These are phyloP conservation scores for Puccinia coronata DNA, from an alignment of 1,284 basidiomycete genomes.

Conservation along the genomic window DNA sequence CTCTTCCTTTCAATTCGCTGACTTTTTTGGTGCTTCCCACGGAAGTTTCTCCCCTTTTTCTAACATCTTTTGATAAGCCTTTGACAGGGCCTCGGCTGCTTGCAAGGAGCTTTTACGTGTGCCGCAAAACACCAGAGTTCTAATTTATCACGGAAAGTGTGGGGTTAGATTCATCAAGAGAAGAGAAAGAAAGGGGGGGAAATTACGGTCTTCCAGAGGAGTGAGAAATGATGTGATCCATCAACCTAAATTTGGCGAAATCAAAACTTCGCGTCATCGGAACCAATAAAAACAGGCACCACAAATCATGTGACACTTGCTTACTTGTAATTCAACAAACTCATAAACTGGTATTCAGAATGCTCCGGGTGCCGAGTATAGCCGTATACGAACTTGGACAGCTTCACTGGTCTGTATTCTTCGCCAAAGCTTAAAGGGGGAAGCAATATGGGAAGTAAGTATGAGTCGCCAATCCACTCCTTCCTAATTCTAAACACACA, in stretches of 20 bases:
- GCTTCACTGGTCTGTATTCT: conserved; percentile 79
- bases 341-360: conserved; percentile 79
- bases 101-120: conserved; percentile 49
- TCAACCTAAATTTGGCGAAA: conserved; percentile 70
- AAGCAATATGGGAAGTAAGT: conserved; percentile 16
- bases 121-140: conserved; percentile 28
- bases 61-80: conserved; percentile 43
- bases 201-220: conserved; percentile 64
- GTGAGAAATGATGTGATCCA: conserved; percentile 68
- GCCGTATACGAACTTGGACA: conserved; percentile 62
- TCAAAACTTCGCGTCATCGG: conserved; percentile 59
- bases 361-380: conserved; percentile 62
- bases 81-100: conserved; percentile 52
- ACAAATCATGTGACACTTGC: conserved; percentile 54
- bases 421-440: conserved; percentile 73
- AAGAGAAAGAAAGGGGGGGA: conserved; percentile 64
- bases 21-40: conserved; percentile 42
- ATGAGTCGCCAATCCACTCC: neutral
- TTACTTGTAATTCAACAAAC: conserved; percentile 72
- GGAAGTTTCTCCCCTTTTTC: conserved; percentile 16
- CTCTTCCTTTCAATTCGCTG: neutral
- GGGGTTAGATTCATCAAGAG: conserved; percentile 56
- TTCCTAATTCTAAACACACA: conserved; percentile 62
- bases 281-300: neutral
- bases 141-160: conserved; percentile 26